These are phyloP conservation scores for Leptoxyphium fumago DNA, from an alignment of 2,329 filamentous ascomycete genomes.

Conservation along the genomic window DNA sequence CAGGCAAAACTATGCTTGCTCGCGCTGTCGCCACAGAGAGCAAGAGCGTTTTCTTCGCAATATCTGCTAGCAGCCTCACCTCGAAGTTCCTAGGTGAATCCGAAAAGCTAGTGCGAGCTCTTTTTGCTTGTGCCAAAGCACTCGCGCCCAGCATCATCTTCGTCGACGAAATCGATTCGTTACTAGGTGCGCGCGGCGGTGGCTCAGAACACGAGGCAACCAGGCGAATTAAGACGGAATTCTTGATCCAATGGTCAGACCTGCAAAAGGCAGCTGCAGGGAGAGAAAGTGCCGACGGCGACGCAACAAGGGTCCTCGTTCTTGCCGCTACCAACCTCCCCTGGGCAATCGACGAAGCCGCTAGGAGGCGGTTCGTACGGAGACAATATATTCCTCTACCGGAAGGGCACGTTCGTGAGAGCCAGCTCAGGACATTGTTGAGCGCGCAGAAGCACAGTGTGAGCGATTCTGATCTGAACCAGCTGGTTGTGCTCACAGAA, in stretches of 20 bases:
- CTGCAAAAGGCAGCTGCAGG: conserved; percentile 83
- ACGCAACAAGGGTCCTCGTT: conserved; percentile 79
- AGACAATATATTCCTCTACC: conserved; percentile 93
- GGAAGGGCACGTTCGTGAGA: conserved; percentile 64
- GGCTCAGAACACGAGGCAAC: conserved; percentile 86
- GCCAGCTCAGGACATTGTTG: conserved; percentile 65
- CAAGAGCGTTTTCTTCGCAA: conserved; percentile 89
- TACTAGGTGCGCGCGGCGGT: conserved; percentile 71
- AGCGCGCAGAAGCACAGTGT: conserved; percentile 79
- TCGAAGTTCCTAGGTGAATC: conserved; percentile 94
- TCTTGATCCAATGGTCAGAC: conserved; percentile 94
- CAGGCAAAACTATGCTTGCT: conserved; percentile 95
- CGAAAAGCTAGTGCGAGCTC: conserved; percentile 84
- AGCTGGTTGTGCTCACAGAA: conserved; percentile 67
- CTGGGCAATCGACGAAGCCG: conserved; percentile 96
- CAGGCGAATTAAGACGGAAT: conserved; percentile 90
- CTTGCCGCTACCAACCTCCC: conserved; percentile 91
- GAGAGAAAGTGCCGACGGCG: conserved; percentile 57
- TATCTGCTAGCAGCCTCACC: conserved; percentile 84
- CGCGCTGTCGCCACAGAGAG: conserved; percentile 90
- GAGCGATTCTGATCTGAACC: conserved; percentile 53
- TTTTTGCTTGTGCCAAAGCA: conserved; percentile 79
- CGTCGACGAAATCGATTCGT: conserved; percentile 92
- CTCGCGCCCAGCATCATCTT: conserved; percentile 95
- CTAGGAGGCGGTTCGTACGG: conserved; percentile 75